Evolutionary conservation across 139 green algal genomes (phyloP).

Genomic region (Picochlorum sp.): DNA sequence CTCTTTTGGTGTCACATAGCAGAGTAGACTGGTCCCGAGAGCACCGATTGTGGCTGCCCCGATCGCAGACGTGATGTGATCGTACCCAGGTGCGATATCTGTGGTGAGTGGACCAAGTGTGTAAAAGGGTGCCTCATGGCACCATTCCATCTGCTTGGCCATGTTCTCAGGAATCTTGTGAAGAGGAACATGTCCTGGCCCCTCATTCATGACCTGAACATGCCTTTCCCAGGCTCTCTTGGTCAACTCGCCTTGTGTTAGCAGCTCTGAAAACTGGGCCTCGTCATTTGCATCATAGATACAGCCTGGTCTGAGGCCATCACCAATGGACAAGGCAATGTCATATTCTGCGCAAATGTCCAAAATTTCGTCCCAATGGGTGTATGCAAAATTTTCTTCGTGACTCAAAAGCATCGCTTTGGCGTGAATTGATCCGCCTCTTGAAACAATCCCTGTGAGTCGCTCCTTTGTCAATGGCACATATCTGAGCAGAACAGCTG

Average conservation of each 20-base stretch:
- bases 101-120: slow-evolving; percentile 92
- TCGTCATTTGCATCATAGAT: slow-evolving; percentile 91
- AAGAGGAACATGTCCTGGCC: slow-evolving; percentile 85
- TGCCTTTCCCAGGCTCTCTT: slow-evolving; percentile 82
- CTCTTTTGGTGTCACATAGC: slow-evolving; percentile 98
- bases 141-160: slow-evolving; percentile 75
- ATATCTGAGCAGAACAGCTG: slow-evolving; percentile 82
- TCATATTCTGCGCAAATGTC: slow-evolving; percentile 91
- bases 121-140: slow-evolving; percentile 94
- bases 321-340: slow-evolving; percentile 82
- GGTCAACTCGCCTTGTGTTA: slow-evolving; percentile 91
- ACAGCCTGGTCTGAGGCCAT: slow-evolving; percentile 82
- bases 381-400: slow-evolving; percentile 96
- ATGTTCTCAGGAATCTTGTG: slow-evolving; percentile 98
- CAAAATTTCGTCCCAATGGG: slow-evolving; percentile 97
- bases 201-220: slow-evolving; percentile 97
- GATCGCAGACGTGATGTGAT: slow-evolving; percentile 97
- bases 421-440: slow-evolving; percentile 91
- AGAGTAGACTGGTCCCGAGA: slow-evolving; percentile 87
- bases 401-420: slow-evolving; percentile 87
- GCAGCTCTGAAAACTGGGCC: slow-evolving; percentile 93
- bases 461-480: slow-evolving; percentile 84
- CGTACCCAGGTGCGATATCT: slow-evolving; percentile 92
- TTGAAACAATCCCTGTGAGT: slow-evolving; percentile 89
- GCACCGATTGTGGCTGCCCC: slow-evolving; percentile 87